Percentiles rank a stretch among this genome's conserved stretches.
phyloP scores from a whole-genome alignment of 1,284 basidiomycete species.

The Boletellus deceptivus region DNA sequence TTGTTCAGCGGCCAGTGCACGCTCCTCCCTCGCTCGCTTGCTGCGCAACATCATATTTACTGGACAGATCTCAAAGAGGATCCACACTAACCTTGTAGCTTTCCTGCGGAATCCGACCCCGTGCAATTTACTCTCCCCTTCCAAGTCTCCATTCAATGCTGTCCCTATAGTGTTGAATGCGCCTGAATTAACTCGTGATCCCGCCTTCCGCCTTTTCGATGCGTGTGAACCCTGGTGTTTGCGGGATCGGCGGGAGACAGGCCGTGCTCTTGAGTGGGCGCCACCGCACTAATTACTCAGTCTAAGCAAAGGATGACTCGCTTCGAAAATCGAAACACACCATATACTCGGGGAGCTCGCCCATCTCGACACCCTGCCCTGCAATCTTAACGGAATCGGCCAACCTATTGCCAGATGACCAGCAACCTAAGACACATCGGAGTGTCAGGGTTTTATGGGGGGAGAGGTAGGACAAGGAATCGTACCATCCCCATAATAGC shows the following conservation, averaged over 20 bases:
- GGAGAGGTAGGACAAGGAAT: neutral
- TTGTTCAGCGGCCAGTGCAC: conserved; percentile 68
- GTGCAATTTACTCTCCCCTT: conserved; percentile 41
- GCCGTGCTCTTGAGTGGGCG: conserved; percentile 62
- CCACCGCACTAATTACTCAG: conserved; percentile 65
- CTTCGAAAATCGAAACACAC: conserved; percentile 34
- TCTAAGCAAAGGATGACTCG: neutral
- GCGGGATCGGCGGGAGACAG: conserved; percentile 44
- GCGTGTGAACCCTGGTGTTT: conserved; percentile 59
- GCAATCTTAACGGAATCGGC: conserved; percentile 56
- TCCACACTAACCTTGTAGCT: conserved; percentile 55
- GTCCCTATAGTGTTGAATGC: conserved; percentile 59
- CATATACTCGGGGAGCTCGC: conserved; percentile 73
- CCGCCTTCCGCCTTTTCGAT: conserved; percentile 65
- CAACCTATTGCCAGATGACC: conserved; percentile 72
- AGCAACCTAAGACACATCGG: conserved; percentile 54
- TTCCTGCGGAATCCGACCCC: conserved; percentile 67
- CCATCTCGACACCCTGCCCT: conserved; percentile 49
- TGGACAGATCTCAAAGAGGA: neutral
- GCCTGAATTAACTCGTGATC: conserved; percentile 58
- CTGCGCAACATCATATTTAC: conserved; percentile 37
- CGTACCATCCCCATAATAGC: conserved; percentile 78
- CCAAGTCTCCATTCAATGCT: conserved; percentile 45
- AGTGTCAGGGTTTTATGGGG: conserved; percentile 7
- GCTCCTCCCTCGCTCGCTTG: conserved; percentile 71